A percentile compares a stretch with the other conserved stretches of the same genome.
Conservation (phyloP, 179 eudicot genomes). For the Beta lomatogona region DNA sequence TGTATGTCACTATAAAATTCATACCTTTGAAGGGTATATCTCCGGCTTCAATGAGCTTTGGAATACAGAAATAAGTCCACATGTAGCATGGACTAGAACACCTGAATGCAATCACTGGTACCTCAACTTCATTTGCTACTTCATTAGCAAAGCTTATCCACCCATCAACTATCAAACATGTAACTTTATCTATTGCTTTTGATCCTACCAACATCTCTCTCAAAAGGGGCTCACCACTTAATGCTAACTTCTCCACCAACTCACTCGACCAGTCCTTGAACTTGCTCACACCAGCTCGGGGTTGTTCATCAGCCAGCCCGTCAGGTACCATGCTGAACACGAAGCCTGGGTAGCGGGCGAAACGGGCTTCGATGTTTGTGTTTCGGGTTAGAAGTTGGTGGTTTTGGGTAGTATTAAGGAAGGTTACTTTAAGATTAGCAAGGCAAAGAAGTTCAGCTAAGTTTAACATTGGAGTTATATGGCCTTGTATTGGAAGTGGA, state of each 20-base stretch:
- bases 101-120: conserved; percentile 34
- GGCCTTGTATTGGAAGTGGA: conserved; percentile 59
- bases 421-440: conserved; percentile 51
- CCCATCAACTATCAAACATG: conserved; percentile 21
- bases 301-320: conserved; percentile 22
- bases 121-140: conserved; percentile 27
- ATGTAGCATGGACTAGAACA: conserved; percentile 26
- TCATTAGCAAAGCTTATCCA: conserved; percentile 25
- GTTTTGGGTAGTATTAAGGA: conserved; percentile 47
- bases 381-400: conserved; percentile 37
- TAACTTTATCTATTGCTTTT: neutral
- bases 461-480: conserved; percentile 59
- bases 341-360: conserved; percentile 16
- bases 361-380: neutral
- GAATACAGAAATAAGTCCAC: conserved; percentile 24
- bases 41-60: conserved; percentile 31
- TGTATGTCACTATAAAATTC: neutral
- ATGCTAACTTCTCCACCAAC: conserved; percentile 1
- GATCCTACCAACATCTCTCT: conserved; percentile 40
- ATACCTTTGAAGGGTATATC: conserved; percentile 21
- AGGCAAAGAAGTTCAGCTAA: conserved; percentile 65
- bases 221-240: conserved; percentile 20
- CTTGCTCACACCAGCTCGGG: conserved; percentile 2
- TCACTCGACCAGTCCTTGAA: neutral
- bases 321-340: conserved; percentile 18